phyloP scores from a whole-genome alignment of 768 basidiomycete species.

The Russula vinacea region DNA sequence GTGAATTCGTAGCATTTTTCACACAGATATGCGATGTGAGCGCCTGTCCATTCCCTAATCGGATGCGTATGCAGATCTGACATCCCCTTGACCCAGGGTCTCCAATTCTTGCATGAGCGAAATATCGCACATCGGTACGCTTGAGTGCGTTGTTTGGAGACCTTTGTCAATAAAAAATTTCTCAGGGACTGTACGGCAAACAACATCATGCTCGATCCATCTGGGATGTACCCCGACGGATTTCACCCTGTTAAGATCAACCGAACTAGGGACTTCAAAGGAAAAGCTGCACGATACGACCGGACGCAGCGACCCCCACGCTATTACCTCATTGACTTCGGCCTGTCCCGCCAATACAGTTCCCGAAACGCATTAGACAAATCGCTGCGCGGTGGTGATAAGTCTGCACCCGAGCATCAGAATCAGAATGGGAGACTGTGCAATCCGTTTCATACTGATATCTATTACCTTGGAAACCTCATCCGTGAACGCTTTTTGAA shows the following conservation, averaged over 20 bases:
- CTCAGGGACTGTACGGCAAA: conserved; percentile 5
- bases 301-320: conserved; percentile 31
- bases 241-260: conserved; percentile 5
- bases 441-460: conserved; percentile 34
- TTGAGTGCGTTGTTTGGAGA: conserved; percentile 26
- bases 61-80: background rate
- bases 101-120: conserved; percentile 30
- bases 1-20: conserved; percentile 4
- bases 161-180: conserved; percentile 1
- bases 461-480: conserved; percentile 6
- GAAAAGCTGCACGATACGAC: background rate
- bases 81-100: conserved; percentile 22
- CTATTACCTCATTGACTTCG: conserved; percentile 32
- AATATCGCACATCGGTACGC: conserved; percentile 36
- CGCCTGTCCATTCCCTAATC: background rate
- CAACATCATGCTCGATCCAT: conserved; percentile 12
- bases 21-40: conserved; percentile 3
- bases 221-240: conserved; percentile 2
- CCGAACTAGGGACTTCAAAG: conserved; percentile 1
- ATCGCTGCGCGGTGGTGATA: conserved; percentile 34
- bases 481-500: conserved; percentile 36
- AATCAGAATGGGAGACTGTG: conserved; percentile 22
- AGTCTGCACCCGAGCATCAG: conserved; percentile 38
- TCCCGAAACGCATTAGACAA: conserved; percentile 33
- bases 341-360: conserved; percentile 21